phyloP scores from a whole-genome alignment of 2,329 filamentous ascomycete species.

The Paraphaeosphaeria sporulosa region DNA sequence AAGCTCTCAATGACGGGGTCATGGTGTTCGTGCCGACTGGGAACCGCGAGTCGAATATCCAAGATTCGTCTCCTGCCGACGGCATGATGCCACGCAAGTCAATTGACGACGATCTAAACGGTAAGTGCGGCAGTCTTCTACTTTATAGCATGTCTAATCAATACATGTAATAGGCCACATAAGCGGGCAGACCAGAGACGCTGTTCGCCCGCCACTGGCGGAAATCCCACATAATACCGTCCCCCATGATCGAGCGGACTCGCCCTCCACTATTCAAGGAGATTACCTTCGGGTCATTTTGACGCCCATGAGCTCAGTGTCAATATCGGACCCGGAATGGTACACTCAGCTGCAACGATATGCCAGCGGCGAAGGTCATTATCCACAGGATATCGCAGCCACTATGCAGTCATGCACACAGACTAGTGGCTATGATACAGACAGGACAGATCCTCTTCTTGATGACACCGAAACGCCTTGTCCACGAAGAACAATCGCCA shows the following conservation, averaged over 20 bases:
- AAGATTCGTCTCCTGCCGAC: background rate
- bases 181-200: background rate
- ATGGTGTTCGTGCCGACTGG: background rate
- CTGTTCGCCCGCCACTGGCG: background rate
- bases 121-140: background rate
- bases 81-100: background rate
- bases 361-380: no score
- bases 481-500: no score
- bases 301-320: no score
- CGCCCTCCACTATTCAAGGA: background rate
- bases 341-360: background rate
- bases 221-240: background rate
- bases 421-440: background rate
- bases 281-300: background rate
- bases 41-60: background rate
- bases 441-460: no score
- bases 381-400: no score
- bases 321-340: background rate
- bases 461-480: no score
- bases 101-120: background rate
- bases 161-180: no score
- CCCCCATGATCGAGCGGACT: background rate
- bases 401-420: background rate
- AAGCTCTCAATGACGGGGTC: background rate
- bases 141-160: background rate